Conservation (phyloP, 1,284 basidiomycete genomes). For the Coriolopsis trogii region DNA sequence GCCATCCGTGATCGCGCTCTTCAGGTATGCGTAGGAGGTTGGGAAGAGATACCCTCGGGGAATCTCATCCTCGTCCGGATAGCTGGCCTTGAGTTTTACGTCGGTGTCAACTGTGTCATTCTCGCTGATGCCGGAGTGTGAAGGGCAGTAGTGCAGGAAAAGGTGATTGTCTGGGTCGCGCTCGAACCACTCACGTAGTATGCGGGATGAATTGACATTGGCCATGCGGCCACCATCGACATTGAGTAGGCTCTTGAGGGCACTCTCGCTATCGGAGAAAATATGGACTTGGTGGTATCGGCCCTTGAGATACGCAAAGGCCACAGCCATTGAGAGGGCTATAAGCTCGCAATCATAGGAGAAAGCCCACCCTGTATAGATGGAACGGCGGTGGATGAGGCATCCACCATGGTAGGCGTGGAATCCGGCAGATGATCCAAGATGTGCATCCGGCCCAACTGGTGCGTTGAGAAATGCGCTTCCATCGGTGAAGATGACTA, state of each 20-base stretch:
- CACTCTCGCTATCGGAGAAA: neutral
- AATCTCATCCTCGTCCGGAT: too few species aligned
- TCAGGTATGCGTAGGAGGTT: neutral
- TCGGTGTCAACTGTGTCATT: too few species aligned
- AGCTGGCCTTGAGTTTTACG: too few species aligned
- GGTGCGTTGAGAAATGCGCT: neutral
- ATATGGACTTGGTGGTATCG: neutral
- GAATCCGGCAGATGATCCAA: neutral
- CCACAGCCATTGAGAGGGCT: neutral
- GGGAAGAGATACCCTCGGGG: neutral
- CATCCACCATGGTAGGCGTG: neutral
- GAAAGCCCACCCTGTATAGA: too few species aligned
- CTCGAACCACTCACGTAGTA: neutral
- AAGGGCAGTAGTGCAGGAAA: conserved; percentile 34
- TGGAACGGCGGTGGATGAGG: neutral
- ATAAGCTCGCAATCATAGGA: conserved; percentile 2
- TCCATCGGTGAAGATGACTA: conserved; percentile 5
- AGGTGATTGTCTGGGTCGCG: conserved; percentile 30
- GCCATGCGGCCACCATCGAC: neutral
- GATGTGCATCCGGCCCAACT: too few species aligned
- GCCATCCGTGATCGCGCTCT: neutral
- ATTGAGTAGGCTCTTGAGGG: neutral
- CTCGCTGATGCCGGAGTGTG: too few species aligned
- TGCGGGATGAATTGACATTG: neutral
- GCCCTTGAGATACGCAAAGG: neutral